These are phyloP conservation scores for Mortierella claussenii DNA, from an alignment of 192 early-diverging fungal genomes.

Conservation along the genomic window DNA sequence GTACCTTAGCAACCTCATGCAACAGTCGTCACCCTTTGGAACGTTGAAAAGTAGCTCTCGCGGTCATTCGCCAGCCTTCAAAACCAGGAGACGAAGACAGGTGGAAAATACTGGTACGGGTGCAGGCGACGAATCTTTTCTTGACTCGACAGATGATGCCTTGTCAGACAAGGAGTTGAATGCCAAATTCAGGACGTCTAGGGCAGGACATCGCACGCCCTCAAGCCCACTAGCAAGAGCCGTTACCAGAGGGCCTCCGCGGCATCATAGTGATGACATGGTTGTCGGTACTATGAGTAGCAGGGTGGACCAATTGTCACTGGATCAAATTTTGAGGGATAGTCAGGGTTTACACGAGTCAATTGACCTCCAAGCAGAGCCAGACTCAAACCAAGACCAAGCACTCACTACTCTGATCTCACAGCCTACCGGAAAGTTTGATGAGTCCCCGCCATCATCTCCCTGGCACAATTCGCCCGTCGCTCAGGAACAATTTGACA, in stretches of 20 bases:
- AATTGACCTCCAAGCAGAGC: not conserved
- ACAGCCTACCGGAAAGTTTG: not conserved
- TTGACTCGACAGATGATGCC: slow-evolving; percentile 39
- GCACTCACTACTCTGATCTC: not conserved
- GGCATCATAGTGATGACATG: slow-evolving; percentile 3
- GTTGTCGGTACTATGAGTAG: not conserved
- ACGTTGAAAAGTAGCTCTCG: slow-evolving; percentile 30
- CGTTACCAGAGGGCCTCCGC: slow-evolving; percentile 18
- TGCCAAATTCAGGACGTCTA: slow-evolving; percentile 27
- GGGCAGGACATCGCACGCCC: slow-evolving; percentile 32
- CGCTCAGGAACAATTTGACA: not conserved
- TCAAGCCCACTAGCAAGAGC: slow-evolving; percentile 42
- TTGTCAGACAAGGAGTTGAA: slow-evolving; percentile 37
- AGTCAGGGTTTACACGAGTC: slow-evolving; percentile 6
- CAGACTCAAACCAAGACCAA: not conserved
- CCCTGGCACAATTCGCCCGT: too few species aligned
- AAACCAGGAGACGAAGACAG: slow-evolving; percentile 25
- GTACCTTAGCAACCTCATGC: slow-evolving; percentile 39
- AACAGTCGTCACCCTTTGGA: slow-evolving; percentile 39
- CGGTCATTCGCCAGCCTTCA: slow-evolving; percentile 44
- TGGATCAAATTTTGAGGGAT: slow-evolving; percentile 29
- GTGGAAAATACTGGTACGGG: not conserved
- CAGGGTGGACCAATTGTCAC: slow-evolving; percentile 9
- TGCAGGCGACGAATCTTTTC: slow-evolving; percentile 32
- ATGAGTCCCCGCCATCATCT: not conserved